Percentiles rank a stretch among this genome's conserved stretches.
Conservation (phyloP, 257 asterid species). For the Solanum ahanhuiri region DNA sequence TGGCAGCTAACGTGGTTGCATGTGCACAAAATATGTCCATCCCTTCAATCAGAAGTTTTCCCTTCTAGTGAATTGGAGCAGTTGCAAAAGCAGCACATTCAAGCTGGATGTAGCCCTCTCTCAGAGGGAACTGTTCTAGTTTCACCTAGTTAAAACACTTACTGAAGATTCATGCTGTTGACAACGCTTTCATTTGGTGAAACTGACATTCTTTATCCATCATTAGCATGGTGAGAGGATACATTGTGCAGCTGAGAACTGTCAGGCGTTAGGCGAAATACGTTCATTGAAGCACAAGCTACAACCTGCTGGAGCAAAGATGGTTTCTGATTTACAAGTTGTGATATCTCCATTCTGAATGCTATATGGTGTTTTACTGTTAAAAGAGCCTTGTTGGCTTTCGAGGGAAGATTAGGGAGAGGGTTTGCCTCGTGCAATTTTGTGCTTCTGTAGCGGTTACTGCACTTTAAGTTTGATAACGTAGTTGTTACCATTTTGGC, state of each 20-base stretch:
- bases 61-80: constrained; percentile 55
- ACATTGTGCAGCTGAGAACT: not conserved
- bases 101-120: constrained; percentile 20
- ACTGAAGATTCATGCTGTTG: constrained; percentile 15
- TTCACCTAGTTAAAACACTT: constrained; percentile 51
- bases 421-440: not conserved
- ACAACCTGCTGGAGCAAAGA: not conserved
- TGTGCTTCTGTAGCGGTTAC: not conserved
- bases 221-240: not conserved
- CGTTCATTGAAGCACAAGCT: not conserved
- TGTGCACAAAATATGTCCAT: constrained; percentile 54
- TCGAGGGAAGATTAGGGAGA: not conserved
- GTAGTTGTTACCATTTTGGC: not conserved
- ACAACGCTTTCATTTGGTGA: not conserved
- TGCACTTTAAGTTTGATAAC: not conserved
- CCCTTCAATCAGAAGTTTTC: constrained; percentile 61
- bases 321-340: not conserved
- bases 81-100: constrained; percentile 30
- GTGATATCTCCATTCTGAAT: not conserved
- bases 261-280: not conserved
- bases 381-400: not conserved
- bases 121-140: constrained; percentile 36
- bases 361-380: not conserved
- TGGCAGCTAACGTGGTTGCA: constrained; percentile 88
- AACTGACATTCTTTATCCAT: not conserved